Evolutionary conservation across 768 basidiomycete genomes (phyloP), one percentile per base, ranked within the genome.

Genomic region (Mycena pura): DNA sequence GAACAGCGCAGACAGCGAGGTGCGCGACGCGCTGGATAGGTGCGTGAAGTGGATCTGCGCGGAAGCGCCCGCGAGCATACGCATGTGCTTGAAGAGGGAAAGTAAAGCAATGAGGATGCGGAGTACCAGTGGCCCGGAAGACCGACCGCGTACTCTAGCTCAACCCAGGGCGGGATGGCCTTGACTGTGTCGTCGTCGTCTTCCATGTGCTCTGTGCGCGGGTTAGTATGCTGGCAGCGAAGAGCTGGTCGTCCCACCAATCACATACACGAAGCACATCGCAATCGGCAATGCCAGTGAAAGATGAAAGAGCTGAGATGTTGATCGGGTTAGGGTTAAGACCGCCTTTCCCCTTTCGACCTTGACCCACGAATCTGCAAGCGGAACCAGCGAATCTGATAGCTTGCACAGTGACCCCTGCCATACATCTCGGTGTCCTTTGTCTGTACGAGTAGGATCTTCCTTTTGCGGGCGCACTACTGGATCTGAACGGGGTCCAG

Each of bases 141-240:
- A 77, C 83, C 61, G 57, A 92, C 93, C 69, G 83, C 82, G 72
- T 96, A 98, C 81, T 98, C 96, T 45, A 98, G 85, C 67, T 90
- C 85, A 29, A 98, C 96, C 96, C 96, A 99, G 14, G 85, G 86
- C 21, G 92, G 92, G 39, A 93, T 84, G 3, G 90, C 81, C 65
- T 83, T 85, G 1, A 86, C 79, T 0, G 84, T 84, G 14, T 84
- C 80, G 60, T 95, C 95, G 71, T 98, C 96, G 48, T 95, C 93
- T 72, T 98, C 96, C 91, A 98, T 95, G 71, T 96, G 94, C 65
- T 96, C 95, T 93, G 21, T 31, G n/a, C 6, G 15, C 57, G 55
- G 58, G 50, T 66, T 22, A 63, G 28, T 51, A 38, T 22, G 11
- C 14, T 15, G n/a, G 19, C 7, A 43, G 38, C 32, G 40, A 21